Conservation (phyloP, 768 basidiomycete species). For the button mushroom (Agaricus bisporus) region DNA sequence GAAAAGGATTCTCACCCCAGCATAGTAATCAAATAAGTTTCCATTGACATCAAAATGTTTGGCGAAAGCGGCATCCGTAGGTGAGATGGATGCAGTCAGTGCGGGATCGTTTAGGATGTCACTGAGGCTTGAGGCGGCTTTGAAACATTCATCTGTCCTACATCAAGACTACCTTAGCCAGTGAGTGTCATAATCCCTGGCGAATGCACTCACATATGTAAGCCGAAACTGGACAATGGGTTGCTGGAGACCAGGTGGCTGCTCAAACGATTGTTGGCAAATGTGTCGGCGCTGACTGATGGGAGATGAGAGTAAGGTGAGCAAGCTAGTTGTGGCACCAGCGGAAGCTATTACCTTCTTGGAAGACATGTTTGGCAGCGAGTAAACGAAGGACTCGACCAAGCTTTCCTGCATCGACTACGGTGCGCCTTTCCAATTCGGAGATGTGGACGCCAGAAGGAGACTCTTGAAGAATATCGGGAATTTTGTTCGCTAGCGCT, state of each 20-base stretch:
- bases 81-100: slow-evolving; percentile 20
- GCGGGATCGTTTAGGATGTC: slow-evolving; percentile 31
- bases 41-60: slow-evolving; percentile 18
- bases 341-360: slow-evolving; percentile 16
- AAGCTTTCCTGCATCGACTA: slow-evolving; percentile 29
- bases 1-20: slow-evolving; percentile 10
- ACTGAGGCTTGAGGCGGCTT: slow-evolving; percentile 21
- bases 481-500: slow-evolving; percentile 27
- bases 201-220: slow-evolving; percentile 17
- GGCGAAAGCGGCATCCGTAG: slow-evolving; percentile 22
- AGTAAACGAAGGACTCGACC: slow-evolving; percentile 32
- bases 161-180: too few species aligned
- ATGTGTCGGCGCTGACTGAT: slow-evolving; percentile 25
- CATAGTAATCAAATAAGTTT: slow-evolving; percentile 14
- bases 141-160: slow-evolving; percentile 18
- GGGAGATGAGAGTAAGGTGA: neutral
- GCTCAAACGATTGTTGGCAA: slow-evolving; percentile 32
- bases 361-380: slow-evolving; percentile 33
- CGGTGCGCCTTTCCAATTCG: slow-evolving; percentile 23
- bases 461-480: slow-evolving; percentile 30
- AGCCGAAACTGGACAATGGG: slow-evolving; percentile 20
- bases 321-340: too few species aligned
- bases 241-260: slow-evolving; percentile 20
- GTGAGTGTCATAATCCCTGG: neutral
- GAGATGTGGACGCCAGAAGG: slow-evolving; percentile 30